Evolutionary conservation across 208 protist genomes (phyloP).

Genomic region (Polymyxa betae): DNA sequence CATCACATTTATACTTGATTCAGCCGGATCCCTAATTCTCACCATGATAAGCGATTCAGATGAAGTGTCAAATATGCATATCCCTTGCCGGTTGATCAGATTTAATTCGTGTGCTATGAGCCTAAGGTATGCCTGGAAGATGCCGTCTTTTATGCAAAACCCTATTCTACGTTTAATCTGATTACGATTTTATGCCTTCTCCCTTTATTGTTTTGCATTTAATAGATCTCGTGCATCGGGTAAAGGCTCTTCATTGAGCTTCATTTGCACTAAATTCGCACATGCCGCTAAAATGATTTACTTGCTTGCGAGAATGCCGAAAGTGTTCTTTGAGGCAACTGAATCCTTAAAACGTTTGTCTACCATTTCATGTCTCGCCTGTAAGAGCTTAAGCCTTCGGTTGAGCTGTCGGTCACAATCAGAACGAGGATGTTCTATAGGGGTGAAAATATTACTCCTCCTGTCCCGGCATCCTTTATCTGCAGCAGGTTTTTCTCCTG

Average conservation of each 20-base stretch:
- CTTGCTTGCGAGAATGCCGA: not conserved
- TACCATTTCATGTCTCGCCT: not conserved
- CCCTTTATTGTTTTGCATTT: not conserved
- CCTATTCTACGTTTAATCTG: too few relatives aligned
- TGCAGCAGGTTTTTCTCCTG: not conserved
- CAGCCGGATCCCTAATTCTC: too few relatives aligned
- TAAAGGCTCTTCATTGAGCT: not conserved
- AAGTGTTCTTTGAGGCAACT: not conserved
- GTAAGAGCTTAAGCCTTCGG: not conserved
- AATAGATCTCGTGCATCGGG: not conserved
- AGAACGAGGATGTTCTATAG: not conserved
- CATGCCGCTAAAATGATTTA: not conserved
- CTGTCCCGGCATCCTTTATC: not conserved
- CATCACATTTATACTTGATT: too few relatives aligned
- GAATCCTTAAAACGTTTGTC: not conserved
- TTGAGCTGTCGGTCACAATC: not conserved
- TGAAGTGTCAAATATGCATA: too few relatives aligned
- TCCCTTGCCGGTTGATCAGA: too few relatives aligned
- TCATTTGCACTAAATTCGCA: not conserved
- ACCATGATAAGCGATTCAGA: too few relatives aligned
- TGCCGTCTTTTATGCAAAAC: too few relatives aligned
- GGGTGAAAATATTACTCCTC: not conserved
- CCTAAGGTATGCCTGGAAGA: too few relatives aligned
- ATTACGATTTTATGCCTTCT: not conserved
- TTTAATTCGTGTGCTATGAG: too few relatives aligned